Base-by-base conservation (phyloP, 768 basidiomycete genomes). In the Boletus sensibilis region DNA sequence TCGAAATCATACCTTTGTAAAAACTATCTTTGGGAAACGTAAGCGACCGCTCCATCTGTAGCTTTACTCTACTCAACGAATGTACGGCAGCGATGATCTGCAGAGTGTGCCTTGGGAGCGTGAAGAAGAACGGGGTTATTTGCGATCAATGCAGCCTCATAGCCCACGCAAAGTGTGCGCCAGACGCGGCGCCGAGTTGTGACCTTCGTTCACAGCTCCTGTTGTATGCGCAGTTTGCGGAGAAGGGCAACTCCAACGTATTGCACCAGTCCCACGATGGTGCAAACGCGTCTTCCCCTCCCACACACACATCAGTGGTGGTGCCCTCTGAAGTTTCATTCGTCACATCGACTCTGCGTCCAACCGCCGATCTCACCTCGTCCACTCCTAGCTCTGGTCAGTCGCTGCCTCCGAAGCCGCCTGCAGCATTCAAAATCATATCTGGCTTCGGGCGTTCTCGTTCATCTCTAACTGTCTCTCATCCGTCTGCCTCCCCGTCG, bases 11-110 rank as follows among this genome's bases (percentile, higher is more conserved):
- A 80, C 82, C 13, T 94, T 96, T 69, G 89, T 96, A 31, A 94
- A 92, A 76, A 95, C 93, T 4, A 89, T 89, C 10, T 97, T 98
- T 72, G 86, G 87, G 66, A 94, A 94, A 78, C 84, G 94, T 97
- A 68, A 70, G 90, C 77, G 41, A 58, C 14, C 41, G 16, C 47
- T 48, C n/a, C 46, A n/a, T 45, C 18, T 34, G 9, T 9, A 12
- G 25, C n/a, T 45, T 31, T 20, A 55, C 16, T n/a, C 34, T 50
- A 11, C 42, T 62, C 13, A 60, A 55, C 49, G 33, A 62, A 50
- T 23, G 34, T 49, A 50, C 46, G 34, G 46, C 64, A 98, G 95
- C 92, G 27, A 87, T 97, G 78, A 74, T 81, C 3, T 98, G 95
- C 73, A 82, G 92, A 38, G 87, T 97, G 16, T 97, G 95, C 70